A percentile compares a stretch with the other conserved stretches of the same genome.
phyloP scores from a whole-genome alignment of 2,329 filamentous ascomycete genomes.

The Sclerotinia spermophila region DNA sequence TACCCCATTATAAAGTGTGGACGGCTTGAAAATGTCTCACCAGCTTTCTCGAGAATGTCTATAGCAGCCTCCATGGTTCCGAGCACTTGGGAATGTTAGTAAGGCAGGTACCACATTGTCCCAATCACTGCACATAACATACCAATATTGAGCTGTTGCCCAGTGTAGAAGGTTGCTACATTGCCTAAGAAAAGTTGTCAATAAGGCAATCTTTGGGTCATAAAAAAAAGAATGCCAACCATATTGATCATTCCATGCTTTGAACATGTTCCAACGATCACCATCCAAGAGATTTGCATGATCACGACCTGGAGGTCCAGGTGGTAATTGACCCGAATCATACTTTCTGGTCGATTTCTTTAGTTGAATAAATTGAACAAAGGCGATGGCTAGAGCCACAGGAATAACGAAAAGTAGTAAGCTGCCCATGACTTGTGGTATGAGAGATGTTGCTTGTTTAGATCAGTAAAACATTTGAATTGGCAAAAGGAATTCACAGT shows the following conservation, averaged over 20 bases:
- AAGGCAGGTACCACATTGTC: neutral
- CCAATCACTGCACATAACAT: neutral
- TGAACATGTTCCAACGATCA: conserved; percentile 3
- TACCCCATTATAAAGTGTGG: conserved; percentile 1
- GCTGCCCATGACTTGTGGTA: neutral
- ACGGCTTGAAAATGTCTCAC: neutral
- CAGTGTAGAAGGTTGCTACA: neutral
- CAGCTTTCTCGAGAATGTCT: neutral
- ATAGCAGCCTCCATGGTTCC: neutral
- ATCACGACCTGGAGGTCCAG: neutral
- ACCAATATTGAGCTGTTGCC: neutral
- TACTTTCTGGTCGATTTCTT: neutral
- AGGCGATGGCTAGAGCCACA: neutral
- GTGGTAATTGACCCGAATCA: neutral
- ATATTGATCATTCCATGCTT: neutral
- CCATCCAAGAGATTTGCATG: neutral
- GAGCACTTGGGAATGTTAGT: neutral
- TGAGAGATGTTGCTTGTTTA: neutral
- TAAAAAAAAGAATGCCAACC: neutral
- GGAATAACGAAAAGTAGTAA: neutral
- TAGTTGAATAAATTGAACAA: neutral
- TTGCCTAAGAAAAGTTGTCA: neutral
- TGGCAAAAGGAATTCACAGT: neutral
- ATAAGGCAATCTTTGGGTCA: neutral
- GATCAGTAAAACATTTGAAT: neutral